Evolutionary conservation across 208 protist genomes (phyloP).

Genomic region (Borovskyia barvae): DNA sequence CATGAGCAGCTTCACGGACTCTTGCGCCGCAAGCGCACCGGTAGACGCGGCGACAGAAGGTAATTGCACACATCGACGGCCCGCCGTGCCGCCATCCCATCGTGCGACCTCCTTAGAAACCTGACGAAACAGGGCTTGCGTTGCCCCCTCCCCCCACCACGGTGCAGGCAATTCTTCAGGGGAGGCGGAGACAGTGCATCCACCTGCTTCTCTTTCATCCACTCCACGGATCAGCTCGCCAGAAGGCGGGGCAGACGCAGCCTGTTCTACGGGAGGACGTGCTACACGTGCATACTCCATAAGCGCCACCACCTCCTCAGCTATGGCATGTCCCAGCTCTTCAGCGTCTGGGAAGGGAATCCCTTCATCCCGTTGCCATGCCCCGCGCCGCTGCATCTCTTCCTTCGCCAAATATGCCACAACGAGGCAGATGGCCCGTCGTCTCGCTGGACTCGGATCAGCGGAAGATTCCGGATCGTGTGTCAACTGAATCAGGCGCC

Average conservation of each 20-base stretch:
- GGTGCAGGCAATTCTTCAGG: neutral
- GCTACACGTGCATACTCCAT: too few relatives aligned
- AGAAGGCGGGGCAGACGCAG: too few relatives aligned
- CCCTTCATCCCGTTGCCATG: neutral
- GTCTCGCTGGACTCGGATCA: neutral
- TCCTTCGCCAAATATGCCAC: constrained; percentile 14
- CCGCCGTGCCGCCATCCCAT: neutral
- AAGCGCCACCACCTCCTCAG: neutral
- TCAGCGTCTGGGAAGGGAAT: too few relatives aligned
- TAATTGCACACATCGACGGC: constrained; percentile 72
- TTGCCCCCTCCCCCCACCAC: neutral
- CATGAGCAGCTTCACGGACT: constrained; percentile 96
- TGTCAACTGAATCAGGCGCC: constrained; percentile 6
- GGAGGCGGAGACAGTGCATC: too few relatives aligned
- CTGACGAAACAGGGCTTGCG: constrained; percentile 3
- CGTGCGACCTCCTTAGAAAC: constrained; percentile 72
- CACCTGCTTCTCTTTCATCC: too few relatives aligned
- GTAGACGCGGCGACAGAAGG: constrained; percentile 90
- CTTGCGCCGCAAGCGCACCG: constrained; percentile 93
- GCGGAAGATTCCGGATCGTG: constrained; percentile 3
- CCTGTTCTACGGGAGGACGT: too few relatives aligned
- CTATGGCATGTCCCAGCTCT: neutral
- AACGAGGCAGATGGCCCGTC: constrained; percentile 14
- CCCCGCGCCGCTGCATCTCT: constrained; percentile 13
- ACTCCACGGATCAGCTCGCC: too few relatives aligned